Evolutionary conservation across 306 rosid species (phyloP), one percentile per base, ranked within the genome.

Genomic region (Lathyrus sativus): DNA sequence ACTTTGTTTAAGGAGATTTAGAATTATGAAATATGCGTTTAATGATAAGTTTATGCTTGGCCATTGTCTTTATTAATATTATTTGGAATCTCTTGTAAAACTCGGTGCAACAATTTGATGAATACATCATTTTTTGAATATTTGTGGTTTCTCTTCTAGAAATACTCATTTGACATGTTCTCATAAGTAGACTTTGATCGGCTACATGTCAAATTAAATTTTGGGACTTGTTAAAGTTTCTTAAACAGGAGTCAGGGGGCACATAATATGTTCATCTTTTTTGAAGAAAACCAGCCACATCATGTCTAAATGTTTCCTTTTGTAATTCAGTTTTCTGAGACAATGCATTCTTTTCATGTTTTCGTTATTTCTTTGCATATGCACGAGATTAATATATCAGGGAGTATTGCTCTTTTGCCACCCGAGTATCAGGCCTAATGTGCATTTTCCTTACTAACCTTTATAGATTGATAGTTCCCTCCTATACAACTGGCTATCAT

Each of bases 271-370:
- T 54, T 24, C 29, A 41, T 54, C 3, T 42, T 37, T 79, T 28
- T 22, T 74, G 4, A 38, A 44, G 60, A 17, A 62, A 60, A 6
- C 6, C 12, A 11, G 61, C 67, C 55, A 65, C 11, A 1, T 0
- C 70, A 42, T 65, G 33, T 70, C 33, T 39, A n/a, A 29, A 39
- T 69, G 60, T 31, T 48, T 17, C 70, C 45, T n/a, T 54, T 22
- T 73, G 51, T 18, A 56, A 63, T 48, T 69, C 18, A n/a, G 29
- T 69, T 67, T 56, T 62, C 26, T 49, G 29, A 29, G 22, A 55
- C 31, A 5, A 35, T 33, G 29, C 56, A 14, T 26, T 41, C 35
- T 54, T 15, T 17, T 45, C 35, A 24, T 2, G 2, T 62, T 24
- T 68, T 62, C 10, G 11, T 61, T 60, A 59, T 57, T 29, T 33